Evolutionary conservation across 2,329 filamentous ascomycete genomes (phyloP), one percentile per base, ranked within the genome.

Genomic region (Apiospora marii): DNA sequence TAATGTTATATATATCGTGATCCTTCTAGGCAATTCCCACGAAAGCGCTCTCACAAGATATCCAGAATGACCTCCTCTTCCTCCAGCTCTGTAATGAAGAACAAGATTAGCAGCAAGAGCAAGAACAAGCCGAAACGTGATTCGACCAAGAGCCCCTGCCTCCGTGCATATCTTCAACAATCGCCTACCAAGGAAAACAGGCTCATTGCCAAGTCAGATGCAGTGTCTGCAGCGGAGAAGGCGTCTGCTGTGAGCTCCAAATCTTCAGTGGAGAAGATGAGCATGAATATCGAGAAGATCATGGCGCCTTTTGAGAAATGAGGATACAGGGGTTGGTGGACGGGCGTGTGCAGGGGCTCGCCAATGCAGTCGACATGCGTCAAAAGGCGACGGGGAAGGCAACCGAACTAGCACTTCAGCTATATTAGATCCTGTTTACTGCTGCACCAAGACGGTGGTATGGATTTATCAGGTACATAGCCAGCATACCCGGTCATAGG

Each of bases 281-380:
- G 58, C 58, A 13, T n/a, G 58, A 19, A 37, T 14, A 41, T 64
- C 13, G 34, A n/a, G 22, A 41, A 64, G 58, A 64, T 64, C 58
- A 64, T 64, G 58, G 58, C 5, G 34, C 58, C 58, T n/a, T 64
- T 64, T 34, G n/a, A 64, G 30, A 37, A 30, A 64, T 64, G 34
- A 41, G 41, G 30, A 64, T n/a, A 49, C 46, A 49, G 46, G 46
- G 46, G 7, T n/a, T 6, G 46, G 46, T 22, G 10, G 46, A 8
- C 6, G 37, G 53, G 53, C 27, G 16, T 30, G 49, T 53, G 12
- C 27, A 10, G 22, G 19, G 30, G 22, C 34, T 41, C n/a, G 34
- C 16, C 27, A 30, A 61, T 61, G 22, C 6, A 61, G 30, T 37
- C 30, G 16, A 61, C 53, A 8, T 61, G 53, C 53, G 34, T 61